phyloP scores from a whole-genome alignment of 805 yeast species.

The Metschnikowia noctiluminum region DNA sequence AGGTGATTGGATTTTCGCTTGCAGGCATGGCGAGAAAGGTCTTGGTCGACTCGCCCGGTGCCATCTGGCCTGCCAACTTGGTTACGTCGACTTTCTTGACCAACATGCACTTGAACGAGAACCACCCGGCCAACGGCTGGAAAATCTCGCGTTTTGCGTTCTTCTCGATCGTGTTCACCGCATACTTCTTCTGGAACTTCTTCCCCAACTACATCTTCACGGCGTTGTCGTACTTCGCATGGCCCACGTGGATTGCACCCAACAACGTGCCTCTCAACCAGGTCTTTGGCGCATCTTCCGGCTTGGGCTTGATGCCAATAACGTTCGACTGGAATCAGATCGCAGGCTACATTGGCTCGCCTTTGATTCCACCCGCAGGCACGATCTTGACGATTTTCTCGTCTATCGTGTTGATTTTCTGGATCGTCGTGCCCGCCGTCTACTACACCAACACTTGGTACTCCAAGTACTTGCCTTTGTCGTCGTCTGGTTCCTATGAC shows the following conservation, averaged over 20 bases:
- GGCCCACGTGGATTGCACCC: conserved; percentile 67
- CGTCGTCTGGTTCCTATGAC: conserved; percentile 48
- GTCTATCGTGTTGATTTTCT: conserved; percentile 36
- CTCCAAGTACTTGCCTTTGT: conserved; percentile 57
- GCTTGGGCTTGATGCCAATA: conserved; percentile 63
- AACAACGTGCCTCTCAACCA: conserved; percentile 58
- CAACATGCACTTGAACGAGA: conserved; percentile 49
- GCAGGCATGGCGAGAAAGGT: conserved; percentile 62
- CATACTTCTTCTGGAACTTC: conserved; percentile 9
- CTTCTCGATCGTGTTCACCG: conserved; percentile 2
- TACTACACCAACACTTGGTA: conserved; percentile 57
- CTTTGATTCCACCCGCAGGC: conserved; percentile 60
- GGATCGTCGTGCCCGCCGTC: conserved; percentile 52
- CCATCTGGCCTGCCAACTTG: conserved; percentile 69
- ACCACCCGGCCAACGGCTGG: conserved; percentile 61
- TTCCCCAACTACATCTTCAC: conserved; percentile 44
- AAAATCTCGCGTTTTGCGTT: conserved; percentile 28
- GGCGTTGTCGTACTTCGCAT: conserved; percentile 57
- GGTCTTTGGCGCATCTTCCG: conserved; percentile 58
- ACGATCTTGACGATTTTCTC: conserved; percentile 44
- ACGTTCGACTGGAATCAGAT: conserved; percentile 70
- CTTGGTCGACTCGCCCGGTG: conserved; percentile 60
- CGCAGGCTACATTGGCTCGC: conserved; percentile 55
- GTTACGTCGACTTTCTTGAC: conserved; percentile 55
- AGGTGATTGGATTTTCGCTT: conserved; percentile 62